phyloP scores from a whole-genome alignment of 495 filamentous ascomycete genomes.

The Trichocladium uniseriatum region DNA sequence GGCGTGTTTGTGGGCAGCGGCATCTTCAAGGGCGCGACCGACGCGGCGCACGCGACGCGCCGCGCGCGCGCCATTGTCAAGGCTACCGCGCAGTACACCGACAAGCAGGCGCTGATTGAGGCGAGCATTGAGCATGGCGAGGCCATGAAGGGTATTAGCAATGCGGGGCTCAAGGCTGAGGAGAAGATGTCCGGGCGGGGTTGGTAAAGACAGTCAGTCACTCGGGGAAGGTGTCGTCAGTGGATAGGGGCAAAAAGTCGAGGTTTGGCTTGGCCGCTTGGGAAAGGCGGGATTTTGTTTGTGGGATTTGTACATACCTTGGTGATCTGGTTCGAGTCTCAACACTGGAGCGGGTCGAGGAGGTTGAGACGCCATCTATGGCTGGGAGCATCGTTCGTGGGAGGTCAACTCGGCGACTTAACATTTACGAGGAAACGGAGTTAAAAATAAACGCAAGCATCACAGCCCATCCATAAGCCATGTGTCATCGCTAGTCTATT shows the following conservation, averaged over 20 bases:
- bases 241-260: no score
- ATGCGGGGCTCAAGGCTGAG: conserved; percentile 56
- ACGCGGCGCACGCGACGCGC: conserved; percentile 69
- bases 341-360: conserved; percentile 2
- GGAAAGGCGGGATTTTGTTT: background rate
- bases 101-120: conserved; percentile 79
- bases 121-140: conserved; percentile 80
- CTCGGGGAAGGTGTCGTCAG: no score
- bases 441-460: background rate
- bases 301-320: background rate
- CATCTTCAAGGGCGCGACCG: conserved; percentile 72
- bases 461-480: no score
- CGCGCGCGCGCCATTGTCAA: conserved; percentile 90
- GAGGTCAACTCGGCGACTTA: no score
- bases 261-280: no score
- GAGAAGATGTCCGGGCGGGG: conserved; percentile 82
- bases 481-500: no score
- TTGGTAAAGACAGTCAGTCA: conserved; percentile 60
- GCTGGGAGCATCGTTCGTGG: no score
- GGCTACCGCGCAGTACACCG: conserved; percentile 80
- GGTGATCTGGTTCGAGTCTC: conserved; percentile 6
- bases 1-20: conserved; percentile 95
- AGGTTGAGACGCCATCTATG: background rate
- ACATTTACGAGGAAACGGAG: background rate
- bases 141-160: conserved; percentile 93